Evolutionary conservation across 371 early-diverging fungal species (phyloP).

Genomic region (Lichtheimia corymbifera): DNA sequence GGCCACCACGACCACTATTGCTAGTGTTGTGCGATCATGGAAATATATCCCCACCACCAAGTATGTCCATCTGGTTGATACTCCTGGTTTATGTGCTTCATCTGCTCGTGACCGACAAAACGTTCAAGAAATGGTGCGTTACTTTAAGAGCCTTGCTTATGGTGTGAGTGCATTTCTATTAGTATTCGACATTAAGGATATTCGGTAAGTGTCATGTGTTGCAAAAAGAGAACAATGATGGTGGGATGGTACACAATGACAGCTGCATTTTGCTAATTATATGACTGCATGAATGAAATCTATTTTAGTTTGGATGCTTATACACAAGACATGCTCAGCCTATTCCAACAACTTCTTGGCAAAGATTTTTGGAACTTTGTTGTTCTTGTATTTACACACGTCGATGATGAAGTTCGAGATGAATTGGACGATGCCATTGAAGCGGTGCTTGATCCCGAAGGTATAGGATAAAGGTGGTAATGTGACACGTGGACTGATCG

Average conservation of each 20-base stretch:
- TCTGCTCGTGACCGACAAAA: conserved; percentile 52
- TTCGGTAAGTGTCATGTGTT: conserved; percentile 26
- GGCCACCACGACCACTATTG: conserved; percentile 36
- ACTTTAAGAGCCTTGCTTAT: conserved; percentile 56
- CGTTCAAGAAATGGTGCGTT: conserved; percentile 57
- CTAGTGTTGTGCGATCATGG: conserved; percentile 39
- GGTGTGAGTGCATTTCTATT: conserved; percentile 65
- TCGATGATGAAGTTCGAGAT: conserved; percentile 59
- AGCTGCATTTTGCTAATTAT: not conserved
- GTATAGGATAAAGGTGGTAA: conserved; percentile 13
- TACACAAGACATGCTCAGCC: conserved; percentile 59
- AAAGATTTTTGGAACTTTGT: conserved; percentile 66
- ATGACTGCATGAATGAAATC: not conserved
- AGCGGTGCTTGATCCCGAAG: conserved; percentile 50
- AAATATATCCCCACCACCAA: conserved; percentile 28
- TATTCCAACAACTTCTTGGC: conserved; percentile 60
- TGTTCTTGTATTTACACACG: conserved; percentile 63
- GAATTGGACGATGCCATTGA: conserved; percentile 61
- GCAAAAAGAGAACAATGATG: not conserved
- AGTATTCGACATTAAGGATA: conserved; percentile 60
- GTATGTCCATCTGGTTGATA: conserved; percentile 48
- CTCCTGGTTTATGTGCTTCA: conserved; percentile 59
- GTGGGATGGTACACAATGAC: not conserved
- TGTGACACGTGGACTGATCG: not conserved
- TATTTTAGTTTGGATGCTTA: conserved; percentile 56